Evolutionary conservation across 2,329 filamentous ascomycete species (phyloP).

Genomic region (Mycogone perniciosa): DNA sequence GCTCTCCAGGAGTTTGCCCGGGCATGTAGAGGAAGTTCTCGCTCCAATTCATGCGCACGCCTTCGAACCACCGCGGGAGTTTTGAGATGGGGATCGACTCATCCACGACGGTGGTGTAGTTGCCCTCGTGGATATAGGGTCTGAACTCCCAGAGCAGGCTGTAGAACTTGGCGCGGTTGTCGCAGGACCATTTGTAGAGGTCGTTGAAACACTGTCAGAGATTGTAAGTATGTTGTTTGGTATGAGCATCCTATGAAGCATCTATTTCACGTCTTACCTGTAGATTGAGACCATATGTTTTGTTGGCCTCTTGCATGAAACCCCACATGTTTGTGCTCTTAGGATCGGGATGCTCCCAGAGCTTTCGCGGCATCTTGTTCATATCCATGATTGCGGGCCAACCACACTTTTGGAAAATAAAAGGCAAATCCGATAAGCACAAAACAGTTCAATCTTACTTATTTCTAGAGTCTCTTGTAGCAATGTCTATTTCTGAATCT

Average conservation of each 20-base stretch:
- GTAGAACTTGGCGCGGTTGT: slow-evolving; percentile 59
- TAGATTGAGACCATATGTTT: slow-evolving; percentile 48
- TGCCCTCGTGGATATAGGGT: slow-evolving; percentile 57
- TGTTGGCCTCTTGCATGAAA: slow-evolving; percentile 62
- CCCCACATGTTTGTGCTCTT: slow-evolving; percentile 57
- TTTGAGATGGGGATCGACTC: slow-evolving; percentile 62
- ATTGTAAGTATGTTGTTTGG: no score
- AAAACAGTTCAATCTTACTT: no score
- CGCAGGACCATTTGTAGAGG: slow-evolving; percentile 63
- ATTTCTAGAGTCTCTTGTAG: no score
- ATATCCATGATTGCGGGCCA: slow-evolving; percentile 23
- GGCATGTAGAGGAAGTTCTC: slow-evolving; percentile 70
- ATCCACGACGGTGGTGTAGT: slow-evolving; percentile 57
- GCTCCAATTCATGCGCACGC: slow-evolving; percentile 67
- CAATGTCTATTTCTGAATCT: no score
- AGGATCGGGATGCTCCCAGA: slow-evolving; percentile 62
- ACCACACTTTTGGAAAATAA: no score
- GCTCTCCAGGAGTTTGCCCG: slow-evolving; percentile 35
- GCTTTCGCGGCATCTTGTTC: slow-evolving; percentile 47
- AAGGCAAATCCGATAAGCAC: no score
- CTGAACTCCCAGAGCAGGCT: slow-evolving; percentile 54
- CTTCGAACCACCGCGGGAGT: slow-evolving; percentile 72
- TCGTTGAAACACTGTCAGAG: slow-evolving; percentile 53
- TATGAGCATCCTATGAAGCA: background rate
- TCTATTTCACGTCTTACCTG: slow-evolving; percentile 39